Evolutionary conservation across 345 rosid species (phyloP).

Genomic region (Cochlearia excelsa): DNA sequence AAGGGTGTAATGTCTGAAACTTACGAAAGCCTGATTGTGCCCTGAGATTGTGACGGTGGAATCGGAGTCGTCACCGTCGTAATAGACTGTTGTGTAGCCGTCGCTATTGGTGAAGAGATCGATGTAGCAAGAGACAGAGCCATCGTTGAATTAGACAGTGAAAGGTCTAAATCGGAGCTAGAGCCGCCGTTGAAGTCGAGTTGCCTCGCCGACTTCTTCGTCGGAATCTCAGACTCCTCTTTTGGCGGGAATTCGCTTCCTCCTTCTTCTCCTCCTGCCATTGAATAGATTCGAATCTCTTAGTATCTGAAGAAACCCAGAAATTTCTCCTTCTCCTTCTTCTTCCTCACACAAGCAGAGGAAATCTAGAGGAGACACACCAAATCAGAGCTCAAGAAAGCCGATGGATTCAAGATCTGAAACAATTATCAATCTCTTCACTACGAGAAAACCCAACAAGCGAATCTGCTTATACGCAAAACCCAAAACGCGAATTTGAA

Average conservation of each 20-base stretch:
- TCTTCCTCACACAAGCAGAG: neutral
- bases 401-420: conserved; percentile 44
- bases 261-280: conserved; percentile 72
- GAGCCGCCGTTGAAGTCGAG: conserved; percentile 71
- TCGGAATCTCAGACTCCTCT: conserved; percentile 38
- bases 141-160: conserved; percentile 34
- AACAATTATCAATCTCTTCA: conserved; percentile 17
- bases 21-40: conserved; percentile 48
- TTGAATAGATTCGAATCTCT: conserved; percentile 7
- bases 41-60: conserved; percentile 32
- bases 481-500: conserved; percentile 31
- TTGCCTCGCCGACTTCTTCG: conserved; percentile 77
- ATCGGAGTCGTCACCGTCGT: conserved; percentile 25
- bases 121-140: conserved; percentile 6
- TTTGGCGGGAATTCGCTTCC: conserved; percentile 65
- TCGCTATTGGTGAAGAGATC: conserved; percentile 17
- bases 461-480: conserved; percentile 26
- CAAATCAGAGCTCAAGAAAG: conserved; percentile 29
- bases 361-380: neutral
- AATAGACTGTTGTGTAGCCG: neutral
- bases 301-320: conserved; percentile 22
- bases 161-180: conserved; percentile 43
- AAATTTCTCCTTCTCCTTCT: neutral
- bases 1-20: conserved; percentile 21
- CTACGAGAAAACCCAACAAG: conserved; percentile 19